phyloP scores from a whole-genome alignment of 78 protist genomes.

The Dictyostelium firmibasis region DNA sequence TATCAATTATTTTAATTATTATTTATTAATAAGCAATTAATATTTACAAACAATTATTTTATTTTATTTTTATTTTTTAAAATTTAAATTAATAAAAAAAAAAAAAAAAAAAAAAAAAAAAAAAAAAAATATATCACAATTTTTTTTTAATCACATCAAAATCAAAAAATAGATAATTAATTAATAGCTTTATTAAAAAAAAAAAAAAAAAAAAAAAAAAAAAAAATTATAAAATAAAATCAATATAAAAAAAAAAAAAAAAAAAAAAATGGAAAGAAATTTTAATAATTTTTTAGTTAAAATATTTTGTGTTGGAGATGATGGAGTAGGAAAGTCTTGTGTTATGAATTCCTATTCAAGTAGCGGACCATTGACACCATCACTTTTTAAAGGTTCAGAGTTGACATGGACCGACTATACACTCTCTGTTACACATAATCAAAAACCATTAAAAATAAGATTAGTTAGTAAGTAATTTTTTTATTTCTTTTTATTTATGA shows the following conservation, averaged over 20 bases:
- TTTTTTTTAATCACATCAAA: background rate
- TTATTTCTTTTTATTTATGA: too few relatives aligned
- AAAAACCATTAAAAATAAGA: background rate
- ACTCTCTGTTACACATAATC: background rate
- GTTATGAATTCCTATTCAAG: background rate
- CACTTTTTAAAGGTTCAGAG: background rate
- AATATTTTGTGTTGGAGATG: background rate
- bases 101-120: background rate
- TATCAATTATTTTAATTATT: background rate
- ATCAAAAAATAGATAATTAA: background rate
- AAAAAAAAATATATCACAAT: background rate
- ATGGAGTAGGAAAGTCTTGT: background rate
- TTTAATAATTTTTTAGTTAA: background rate
- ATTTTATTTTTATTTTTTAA: too few relatives aligned
- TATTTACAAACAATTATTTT: background rate
- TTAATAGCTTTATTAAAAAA: background rate
- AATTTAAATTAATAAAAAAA: background rate
- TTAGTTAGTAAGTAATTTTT: constrained; percentile 1
- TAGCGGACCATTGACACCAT: background rate
- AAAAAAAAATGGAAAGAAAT: background rate
- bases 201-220: background rate
- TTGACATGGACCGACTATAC: background rate
- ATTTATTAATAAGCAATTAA: background rate
- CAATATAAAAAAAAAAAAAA: too few relatives aligned
- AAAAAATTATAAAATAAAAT: too few relatives aligned